These are phyloP conservation scores for Metarhizium anisopliae DNA, from an alignment of 2,329 filamentous ascomycete genomes.

Conservation along the genomic window DNA sequence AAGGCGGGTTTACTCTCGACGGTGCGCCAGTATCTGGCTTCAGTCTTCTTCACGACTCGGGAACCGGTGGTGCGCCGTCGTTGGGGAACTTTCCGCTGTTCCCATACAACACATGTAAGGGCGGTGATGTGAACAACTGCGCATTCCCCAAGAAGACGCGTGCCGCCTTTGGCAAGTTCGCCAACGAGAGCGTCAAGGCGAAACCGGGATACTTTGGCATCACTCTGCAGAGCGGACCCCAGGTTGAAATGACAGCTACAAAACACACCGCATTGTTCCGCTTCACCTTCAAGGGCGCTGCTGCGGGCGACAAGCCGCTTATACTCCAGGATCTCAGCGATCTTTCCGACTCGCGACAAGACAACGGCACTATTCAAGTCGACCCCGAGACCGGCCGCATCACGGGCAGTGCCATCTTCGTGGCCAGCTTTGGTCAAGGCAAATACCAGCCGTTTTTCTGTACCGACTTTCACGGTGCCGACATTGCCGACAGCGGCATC, in stretches of 20 bases:
- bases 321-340: slow-evolving; percentile 59
- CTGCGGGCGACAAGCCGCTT: slow-evolving; percentile 37
- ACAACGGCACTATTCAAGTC: slow-evolving; percentile 47
- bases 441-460: slow-evolving; percentile 55
- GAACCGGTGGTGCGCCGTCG: slow-evolving; percentile 49
- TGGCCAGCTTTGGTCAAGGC: slow-evolving; percentile 57
- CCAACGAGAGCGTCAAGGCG: slow-evolving; percentile 42
- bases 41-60: slow-evolving; percentile 49
- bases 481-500: slow-evolving; percentile 50
- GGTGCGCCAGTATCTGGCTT: slow-evolving; percentile 42
- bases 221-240: slow-evolving; percentile 45
- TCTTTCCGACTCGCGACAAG: slow-evolving; percentile 49
- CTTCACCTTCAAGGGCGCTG: slow-evolving; percentile 48
- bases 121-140: slow-evolving; percentile 53
- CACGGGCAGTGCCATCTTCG: slow-evolving; percentile 52
- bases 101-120: slow-evolving; percentile 51
- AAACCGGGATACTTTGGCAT: slow-evolving; percentile 59
- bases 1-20: slow-evolving; percentile 49
- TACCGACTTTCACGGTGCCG: slow-evolving; percentile 54
- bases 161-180: slow-evolving; percentile 33
- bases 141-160: slow-evolving; percentile 43
- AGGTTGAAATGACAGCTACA: slow-evolving; percentile 58
- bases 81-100: slow-evolving; percentile 69
- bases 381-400: slow-evolving; percentile 49
- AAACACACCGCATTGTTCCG: slow-evolving; percentile 58